phyloP scores from a whole-genome alignment of 306 rosid species.

The Abrus pulchellus region DNA sequence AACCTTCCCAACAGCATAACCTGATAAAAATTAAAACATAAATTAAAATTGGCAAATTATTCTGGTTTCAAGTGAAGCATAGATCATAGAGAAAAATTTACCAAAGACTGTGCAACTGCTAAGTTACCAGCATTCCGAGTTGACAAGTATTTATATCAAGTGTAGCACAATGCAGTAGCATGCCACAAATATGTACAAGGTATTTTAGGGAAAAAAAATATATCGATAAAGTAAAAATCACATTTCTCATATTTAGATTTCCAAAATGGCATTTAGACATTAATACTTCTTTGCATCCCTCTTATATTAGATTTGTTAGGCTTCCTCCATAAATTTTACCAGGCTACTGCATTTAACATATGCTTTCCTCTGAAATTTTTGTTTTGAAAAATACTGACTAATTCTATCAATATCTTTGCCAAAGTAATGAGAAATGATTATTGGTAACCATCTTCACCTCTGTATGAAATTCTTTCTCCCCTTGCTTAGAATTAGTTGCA shows the following conservation, averaged over 20 bases:
- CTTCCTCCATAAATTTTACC: neutral
- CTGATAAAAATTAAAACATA: conserved; percentile 54
- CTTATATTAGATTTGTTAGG: conserved; percentile 8
- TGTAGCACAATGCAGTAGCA: conserved; percentile 13
- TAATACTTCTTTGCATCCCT: neutral
- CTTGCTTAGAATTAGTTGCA: conserved; percentile 96
- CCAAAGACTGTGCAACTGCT: neutral
- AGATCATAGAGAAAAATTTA: conserved; percentile 31
- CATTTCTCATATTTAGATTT: neutral
- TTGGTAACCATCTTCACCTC: conserved; percentile 67
- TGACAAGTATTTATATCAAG: conserved; percentile 22
- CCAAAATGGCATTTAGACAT: neutral
- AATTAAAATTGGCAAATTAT: conserved; percentile 29
- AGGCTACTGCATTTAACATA: neutral
- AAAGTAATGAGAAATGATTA: neutral
- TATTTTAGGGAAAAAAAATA: neutral
- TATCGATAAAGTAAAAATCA: neutral
- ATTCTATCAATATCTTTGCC: neutral
- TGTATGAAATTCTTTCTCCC: conserved; percentile 95
- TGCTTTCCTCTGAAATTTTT: conserved; percentile 3
- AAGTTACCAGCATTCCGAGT: conserved; percentile 2
- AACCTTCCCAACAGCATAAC: conserved; percentile 95
- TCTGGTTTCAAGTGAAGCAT: neutral
- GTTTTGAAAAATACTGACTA: neutral
- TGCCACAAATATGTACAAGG: neutral